Percentiles rank a stretch among this genome's conserved stretches.
These are phyloP conservation scores for Fistulifera solaris DNA, from an alignment of 108 stramenopile genomes.

Conservation along the genomic window DNA sequence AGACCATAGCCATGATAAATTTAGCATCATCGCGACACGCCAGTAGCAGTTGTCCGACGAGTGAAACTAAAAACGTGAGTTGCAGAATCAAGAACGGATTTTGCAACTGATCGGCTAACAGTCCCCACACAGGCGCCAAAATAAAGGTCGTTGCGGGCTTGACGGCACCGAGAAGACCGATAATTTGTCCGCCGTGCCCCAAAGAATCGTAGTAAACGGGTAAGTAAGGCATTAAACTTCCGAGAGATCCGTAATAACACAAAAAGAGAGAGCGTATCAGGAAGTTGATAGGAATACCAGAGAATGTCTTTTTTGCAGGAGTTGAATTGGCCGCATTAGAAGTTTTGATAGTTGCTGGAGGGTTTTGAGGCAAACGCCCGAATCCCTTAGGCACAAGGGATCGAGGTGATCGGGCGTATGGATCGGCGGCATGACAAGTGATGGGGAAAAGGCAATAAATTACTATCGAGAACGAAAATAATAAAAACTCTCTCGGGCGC, in stretches of 20 bases:
- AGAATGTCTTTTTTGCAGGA: too few species aligned
- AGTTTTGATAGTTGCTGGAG: too few species aligned
- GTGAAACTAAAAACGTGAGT: conserved; percentile 75
- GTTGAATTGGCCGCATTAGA: too few species aligned
- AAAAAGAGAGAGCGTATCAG: conserved; percentile 78
- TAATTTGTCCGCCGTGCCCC: conserved; percentile 72
- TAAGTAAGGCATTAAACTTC: conserved; percentile 87
- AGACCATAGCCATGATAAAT: conserved; percentile 67
- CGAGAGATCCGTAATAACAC: conserved; percentile 83
- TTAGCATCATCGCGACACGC: conserved; percentile 38
- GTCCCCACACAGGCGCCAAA: conserved; percentile 90
- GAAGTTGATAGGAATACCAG: not conserved
- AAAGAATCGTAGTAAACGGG: conserved; percentile 93
- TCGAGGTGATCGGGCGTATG: too few species aligned
- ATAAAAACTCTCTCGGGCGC: too few species aligned
- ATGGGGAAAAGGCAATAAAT: too few species aligned
- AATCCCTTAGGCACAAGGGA: too few species aligned
- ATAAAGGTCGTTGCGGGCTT: conserved; percentile 89
- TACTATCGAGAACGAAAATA: too few species aligned
- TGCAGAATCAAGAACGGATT: conserved; percentile 75
- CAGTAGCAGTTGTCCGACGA: conserved; percentile 68
- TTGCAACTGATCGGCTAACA: conserved; percentile 65
- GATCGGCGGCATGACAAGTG: too few species aligned
- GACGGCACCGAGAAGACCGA: conserved; percentile 89
- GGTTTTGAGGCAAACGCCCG: too few species aligned